Percentiles rank a stretch among this genome's conserved stretches.
phyloP scores from a whole-genome alignment of 768 basidiomycete genomes.

The Nevesoporus exiguus region DNA sequence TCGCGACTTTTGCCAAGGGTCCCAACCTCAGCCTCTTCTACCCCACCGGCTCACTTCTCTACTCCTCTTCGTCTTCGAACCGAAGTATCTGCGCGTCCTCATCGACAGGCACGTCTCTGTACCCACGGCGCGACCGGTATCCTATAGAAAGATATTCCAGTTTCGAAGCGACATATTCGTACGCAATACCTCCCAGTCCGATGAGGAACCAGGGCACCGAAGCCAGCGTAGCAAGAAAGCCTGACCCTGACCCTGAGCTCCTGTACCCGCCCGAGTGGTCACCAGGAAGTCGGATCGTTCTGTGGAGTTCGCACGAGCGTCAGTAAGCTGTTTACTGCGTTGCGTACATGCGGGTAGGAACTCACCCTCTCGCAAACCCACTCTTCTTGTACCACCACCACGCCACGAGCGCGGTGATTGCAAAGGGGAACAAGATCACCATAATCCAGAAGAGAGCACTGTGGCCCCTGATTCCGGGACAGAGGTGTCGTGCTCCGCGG shows the following conservation, averaged over 20 bases:
- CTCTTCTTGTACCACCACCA: conserved; percentile 81
- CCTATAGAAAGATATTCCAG: conserved; percentile 38
- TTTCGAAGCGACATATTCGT: conserved; percentile 56
- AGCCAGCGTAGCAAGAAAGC: conserved; percentile 66
- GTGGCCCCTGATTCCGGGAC: conserved; percentile 77
- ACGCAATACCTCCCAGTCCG: conserved; percentile 71
- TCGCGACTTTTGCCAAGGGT: too few species aligned
- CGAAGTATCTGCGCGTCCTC: conserved; percentile 85
- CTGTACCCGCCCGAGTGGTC: conserved; percentile 33
- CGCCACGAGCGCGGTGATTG: conserved; percentile 67
- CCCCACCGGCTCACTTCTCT: neutral
- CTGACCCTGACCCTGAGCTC: conserved; percentile 45
- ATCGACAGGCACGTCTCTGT: conserved; percentile 75
- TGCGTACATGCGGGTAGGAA: conserved; percentile 8
- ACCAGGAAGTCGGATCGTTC: conserved; percentile 76
- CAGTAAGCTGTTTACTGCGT: neutral
- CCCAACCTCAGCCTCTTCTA: too few species aligned
- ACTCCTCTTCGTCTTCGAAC: conserved; percentile 73
- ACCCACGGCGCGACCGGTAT: conserved; percentile 58
- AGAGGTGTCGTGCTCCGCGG: conserved; percentile 66
- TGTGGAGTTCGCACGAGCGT: conserved; percentile 26
- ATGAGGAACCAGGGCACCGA: conserved; percentile 89
- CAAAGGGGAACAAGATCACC: conserved; percentile 72
- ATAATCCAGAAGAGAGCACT: conserved; percentile 82
- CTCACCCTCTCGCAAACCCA: conserved; percentile 72